A percentile compares a stretch with the other conserved stretches of the same genome.
phyloP scores from a whole-genome alignment of 441 rosid species.

The Populus hybrid region DNA sequence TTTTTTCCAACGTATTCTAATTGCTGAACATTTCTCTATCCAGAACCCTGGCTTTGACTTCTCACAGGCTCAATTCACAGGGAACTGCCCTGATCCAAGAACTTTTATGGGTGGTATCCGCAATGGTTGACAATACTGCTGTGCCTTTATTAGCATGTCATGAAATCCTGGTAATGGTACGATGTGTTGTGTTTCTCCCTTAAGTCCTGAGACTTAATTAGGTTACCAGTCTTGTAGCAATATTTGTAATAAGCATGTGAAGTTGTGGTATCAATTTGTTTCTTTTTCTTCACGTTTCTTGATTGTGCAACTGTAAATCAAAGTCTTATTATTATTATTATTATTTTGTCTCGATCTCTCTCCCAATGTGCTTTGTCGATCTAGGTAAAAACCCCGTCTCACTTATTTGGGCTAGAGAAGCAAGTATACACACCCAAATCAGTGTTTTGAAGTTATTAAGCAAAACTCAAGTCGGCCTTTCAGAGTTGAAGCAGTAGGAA shows the following conservation, averaged over 20 bases:
- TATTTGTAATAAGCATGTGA: constrained; percentile 9
- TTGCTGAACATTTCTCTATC: constrained; percentile 13
- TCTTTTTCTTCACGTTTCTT: not conserved
- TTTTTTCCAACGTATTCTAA: constrained; percentile 6
- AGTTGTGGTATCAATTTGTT: not conserved
- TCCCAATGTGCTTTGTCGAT: not conserved
- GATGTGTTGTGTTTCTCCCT: not conserved
- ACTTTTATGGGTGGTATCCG: constrained; percentile 68
- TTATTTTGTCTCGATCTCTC: not conserved
- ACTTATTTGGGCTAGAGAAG: not conserved
- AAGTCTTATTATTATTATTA: too few species aligned
- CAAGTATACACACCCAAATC: not conserved
- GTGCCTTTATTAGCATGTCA: not conserved
- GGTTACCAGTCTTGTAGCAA: not conserved
- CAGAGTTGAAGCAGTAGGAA: not conserved
- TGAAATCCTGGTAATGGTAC: constrained; percentile 5
- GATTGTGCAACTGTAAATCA: not conserved
- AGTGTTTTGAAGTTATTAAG: not conserved
- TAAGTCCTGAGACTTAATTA: not conserved
- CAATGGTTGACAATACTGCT: constrained; percentile 34
- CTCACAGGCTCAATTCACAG: constrained; percentile 66
- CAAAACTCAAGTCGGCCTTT: not conserved
- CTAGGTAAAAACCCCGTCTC: not conserved
- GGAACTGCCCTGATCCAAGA: constrained; percentile 65
- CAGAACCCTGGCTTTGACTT: constrained; percentile 82